Percentiles rank a stretch among this genome's conserved stretches.
Evolutionary conservation across 2,329 filamentous ascomycete species (phyloP).

Genomic region (Phyllosticta citriasiana): DNA sequence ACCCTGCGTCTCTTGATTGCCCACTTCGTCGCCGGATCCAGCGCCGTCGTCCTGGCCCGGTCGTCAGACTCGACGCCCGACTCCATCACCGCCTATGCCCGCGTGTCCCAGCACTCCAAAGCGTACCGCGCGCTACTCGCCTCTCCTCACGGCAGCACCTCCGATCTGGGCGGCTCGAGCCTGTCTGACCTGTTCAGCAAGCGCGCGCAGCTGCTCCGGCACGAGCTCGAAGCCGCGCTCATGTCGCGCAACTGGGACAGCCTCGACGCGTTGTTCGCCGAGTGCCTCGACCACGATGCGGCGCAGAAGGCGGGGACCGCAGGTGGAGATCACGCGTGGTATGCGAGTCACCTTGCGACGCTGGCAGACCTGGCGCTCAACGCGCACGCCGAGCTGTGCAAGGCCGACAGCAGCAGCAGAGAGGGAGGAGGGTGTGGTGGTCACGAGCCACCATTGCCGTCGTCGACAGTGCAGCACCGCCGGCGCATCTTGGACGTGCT

Average conservation of each 20-base stretch:
- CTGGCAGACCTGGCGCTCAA: conserved; percentile 38
- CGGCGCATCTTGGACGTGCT: conserved; percentile 26
- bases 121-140: conserved; percentile 43
- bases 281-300: conserved; percentile 10
- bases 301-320: neutral
- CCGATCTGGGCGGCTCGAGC: conserved; percentile 32
- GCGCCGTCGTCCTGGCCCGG: conserved; percentile 39
- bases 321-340: neutral
- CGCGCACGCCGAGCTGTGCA: conserved; percentile 21
- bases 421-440: too few species aligned
- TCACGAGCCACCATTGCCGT: neutral
- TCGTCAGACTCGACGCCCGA: conserved; percentile 29
- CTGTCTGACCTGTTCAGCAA: conserved; percentile 50
- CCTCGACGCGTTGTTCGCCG: conserved; percentile 50
- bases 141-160: conserved; percentile 27
- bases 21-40: conserved; percentile 51
- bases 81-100: conserved; percentile 50
- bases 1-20: conserved; percentile 56
- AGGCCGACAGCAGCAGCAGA: neutral
- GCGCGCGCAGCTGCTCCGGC: conserved; percentile 56
- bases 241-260: conserved; percentile 58
- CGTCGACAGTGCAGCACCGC: neutral
- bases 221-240: conserved; percentile 69
- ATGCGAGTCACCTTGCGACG: conserved; percentile 33
- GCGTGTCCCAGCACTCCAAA: conserved; percentile 50